Conservation (phyloP, 2,329 filamentous ascomycete genomes). For the Sclerotinia sclerotiorum region DNA sequence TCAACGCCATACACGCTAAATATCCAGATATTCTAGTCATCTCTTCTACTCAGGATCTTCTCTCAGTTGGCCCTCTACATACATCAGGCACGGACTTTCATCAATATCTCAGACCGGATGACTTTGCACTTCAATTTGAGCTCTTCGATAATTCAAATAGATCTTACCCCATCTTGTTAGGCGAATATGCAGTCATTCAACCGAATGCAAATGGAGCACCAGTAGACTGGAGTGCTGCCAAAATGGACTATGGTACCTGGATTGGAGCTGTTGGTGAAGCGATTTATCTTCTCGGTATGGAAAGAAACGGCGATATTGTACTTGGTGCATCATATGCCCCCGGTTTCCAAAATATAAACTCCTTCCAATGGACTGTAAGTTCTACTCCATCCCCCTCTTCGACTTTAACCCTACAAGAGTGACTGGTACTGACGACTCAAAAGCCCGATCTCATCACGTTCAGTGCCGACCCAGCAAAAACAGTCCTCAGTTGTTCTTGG, state of each 20-base stretch:
- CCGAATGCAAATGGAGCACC: constrained; percentile 26
- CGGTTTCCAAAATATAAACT: constrained; percentile 37
- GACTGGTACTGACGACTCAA: constrained; percentile 2
- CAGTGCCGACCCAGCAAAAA: constrained; percentile 46
- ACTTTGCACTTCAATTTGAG: constrained; percentile 31
- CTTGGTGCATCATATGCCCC: constrained; percentile 37
- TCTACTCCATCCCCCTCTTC: not conserved
- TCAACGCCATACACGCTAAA: constrained; percentile 46
- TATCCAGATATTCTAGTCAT: constrained; percentile 49
- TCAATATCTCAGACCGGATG: constrained; percentile 34
- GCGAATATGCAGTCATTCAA: constrained; percentile 38
- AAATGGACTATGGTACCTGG: constrained; percentile 32
- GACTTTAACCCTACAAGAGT: not conserved
- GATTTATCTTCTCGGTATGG: constrained; percentile 33
- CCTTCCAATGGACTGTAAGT: constrained; percentile 37
- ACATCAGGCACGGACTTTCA: constrained; percentile 33
- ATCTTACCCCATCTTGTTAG: constrained; percentile 32
- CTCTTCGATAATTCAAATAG: constrained; percentile 30
- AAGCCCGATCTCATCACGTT: constrained; percentile 39
- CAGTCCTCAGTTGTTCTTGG: constrained; percentile 47
- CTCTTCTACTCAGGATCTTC: constrained; percentile 36
- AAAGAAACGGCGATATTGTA: constrained; percentile 35
- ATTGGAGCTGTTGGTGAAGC: constrained; percentile 36
- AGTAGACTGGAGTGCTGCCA: constrained; percentile 20
- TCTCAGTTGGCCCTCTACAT: constrained; percentile 15